Evolutionary conservation across 2,329 filamentous ascomycete genomes (phyloP), one percentile per base, ranked within the genome.

Genomic region (Pleoardoris graminearum): DNA sequence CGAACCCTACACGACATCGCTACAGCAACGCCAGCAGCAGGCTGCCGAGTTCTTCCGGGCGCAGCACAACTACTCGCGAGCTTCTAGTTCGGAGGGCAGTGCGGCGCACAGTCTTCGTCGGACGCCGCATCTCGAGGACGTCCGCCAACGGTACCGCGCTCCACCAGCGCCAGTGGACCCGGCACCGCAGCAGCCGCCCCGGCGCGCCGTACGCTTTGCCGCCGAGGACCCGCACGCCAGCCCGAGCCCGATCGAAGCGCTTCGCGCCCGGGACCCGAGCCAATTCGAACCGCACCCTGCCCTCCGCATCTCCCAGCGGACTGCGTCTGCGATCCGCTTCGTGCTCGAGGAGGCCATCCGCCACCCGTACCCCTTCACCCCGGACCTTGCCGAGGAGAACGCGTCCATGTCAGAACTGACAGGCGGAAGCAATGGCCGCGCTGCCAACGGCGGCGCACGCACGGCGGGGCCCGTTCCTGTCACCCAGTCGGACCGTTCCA

Each of bases 281-380:
- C 58, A 58, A 46, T 65, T 62, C 53, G 74, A 69, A 62, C 80
- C 68, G 69, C 82, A 71, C 76, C 83, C 76, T 71, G 83, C 83
- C 73, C 82, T 73, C 65, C 85, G 85, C 66, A 87, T 97, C 73
- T 96, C 91, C 42, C 87, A 85, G 63, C 86, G 89, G 60, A 96
- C 91, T 41, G 89, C 90, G 59, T 90, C 89, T 73, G 93, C 94
- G 32, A 92, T 99, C 70, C 87, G 96, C 65, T 97, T 89, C 79
- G 86, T 91, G 32, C 84, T 97, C 51, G 92, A 97, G 79, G 91
- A 95, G 78, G 91, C 90, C 32, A 82, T 97, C 61, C 88, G 92
- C 62, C 84, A 87, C 41, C 91, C 93, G 2, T 83, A 91, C 61
- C 79, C 85, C 43, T 95, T 97, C 75, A 95, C 91, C 7, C 82